A percentile compares a stretch with the other conserved stretches of the same genome.
These are phyloP conservation scores for Fusarium xyrophilum DNA, from an alignment of 2,329 filamentous ascomycete species.

Conservation along the genomic window DNA sequence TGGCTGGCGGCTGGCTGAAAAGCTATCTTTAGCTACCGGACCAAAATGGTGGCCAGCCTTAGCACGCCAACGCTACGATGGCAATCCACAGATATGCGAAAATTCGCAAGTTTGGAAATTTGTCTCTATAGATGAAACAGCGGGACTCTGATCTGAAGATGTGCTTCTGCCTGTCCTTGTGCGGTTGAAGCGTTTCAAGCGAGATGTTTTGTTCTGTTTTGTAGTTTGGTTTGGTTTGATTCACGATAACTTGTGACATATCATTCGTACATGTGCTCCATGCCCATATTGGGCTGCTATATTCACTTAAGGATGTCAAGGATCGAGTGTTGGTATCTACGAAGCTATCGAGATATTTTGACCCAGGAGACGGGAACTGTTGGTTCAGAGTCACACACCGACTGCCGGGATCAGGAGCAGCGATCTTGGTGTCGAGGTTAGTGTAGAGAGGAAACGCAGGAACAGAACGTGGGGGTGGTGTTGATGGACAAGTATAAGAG, in stretches of 20 bases:
- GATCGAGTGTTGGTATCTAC: neutral
- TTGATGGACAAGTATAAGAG: slow-evolving; percentile 6
- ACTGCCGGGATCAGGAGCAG: slow-evolving; percentile 9
- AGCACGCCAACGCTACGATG: slow-evolving; percentile 2
- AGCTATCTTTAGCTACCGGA: slow-evolving; percentile 28
- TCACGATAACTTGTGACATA: neutral
- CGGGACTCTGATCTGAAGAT: neutral
- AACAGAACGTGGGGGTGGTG: neutral
- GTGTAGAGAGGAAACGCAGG: slow-evolving; percentile 8
- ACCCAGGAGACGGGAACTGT: neutral
- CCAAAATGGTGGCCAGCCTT: neutral
- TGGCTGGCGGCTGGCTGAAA: neutral
- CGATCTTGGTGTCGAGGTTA: slow-evolving; percentile 1
- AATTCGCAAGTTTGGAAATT: slow-evolving; percentile 7
- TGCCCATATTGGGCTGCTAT: neutral
- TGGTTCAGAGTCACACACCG: neutral
- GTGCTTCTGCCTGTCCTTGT: neutral
- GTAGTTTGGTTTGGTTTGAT: neutral
- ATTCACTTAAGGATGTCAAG: neutral
- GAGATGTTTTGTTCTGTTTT: neutral
- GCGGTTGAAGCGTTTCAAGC: neutral
- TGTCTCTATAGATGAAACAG: neutral
- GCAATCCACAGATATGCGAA: neutral
- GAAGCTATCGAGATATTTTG: neutral
- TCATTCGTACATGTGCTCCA: neutral